A percentile compares a stretch with the other conserved stretches of the same genome.
These are phyloP conservation scores for Leccinum subtestaceum DNA, from an alignment of 768 basidiomycete genomes.

Conservation along the genomic window DNA sequence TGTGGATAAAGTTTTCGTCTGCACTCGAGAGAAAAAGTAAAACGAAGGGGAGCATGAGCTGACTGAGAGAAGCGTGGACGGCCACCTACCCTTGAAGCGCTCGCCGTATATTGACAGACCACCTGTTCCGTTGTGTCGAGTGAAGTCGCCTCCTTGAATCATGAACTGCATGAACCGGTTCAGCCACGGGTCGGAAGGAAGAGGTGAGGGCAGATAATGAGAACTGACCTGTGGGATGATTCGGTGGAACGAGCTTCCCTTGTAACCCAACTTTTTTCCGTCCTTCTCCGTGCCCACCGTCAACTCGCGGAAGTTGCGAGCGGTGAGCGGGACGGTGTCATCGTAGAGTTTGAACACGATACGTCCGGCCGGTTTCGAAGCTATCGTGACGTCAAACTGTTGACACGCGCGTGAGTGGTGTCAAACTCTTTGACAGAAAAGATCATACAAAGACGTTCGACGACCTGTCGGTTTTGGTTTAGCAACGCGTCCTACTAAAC, in stretches of 20 bases:
- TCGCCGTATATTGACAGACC: slow-evolving; percentile 86
- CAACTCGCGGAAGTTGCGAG: slow-evolving; percentile 79
- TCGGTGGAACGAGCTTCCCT: slow-evolving; percentile 66
- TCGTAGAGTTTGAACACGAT: slow-evolving; percentile 85
- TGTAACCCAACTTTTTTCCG: slow-evolving; percentile 69
- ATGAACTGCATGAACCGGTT: slow-evolving; percentile 51
- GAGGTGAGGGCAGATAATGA: not conserved
- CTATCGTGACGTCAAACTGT: slow-evolving; percentile 67
- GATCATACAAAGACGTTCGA: slow-evolving; percentile 32
- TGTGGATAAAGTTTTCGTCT: slow-evolving; percentile 72
- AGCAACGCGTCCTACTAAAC: not conserved
- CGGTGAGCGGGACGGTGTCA: slow-evolving; percentile 76
- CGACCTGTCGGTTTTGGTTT: slow-evolving; percentile 7
- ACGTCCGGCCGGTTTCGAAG: slow-evolving; percentile 57
- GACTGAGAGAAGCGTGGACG: no score
- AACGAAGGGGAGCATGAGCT: not conserved
- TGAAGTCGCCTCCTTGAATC: slow-evolving; percentile 89
- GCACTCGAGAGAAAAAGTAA: not conserved
- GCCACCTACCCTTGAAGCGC: slow-evolving; percentile 62
- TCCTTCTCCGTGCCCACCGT: slow-evolving; percentile 44
- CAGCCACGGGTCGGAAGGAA: not conserved
- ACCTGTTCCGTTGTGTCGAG: slow-evolving; percentile 69
- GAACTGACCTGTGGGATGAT: slow-evolving; percentile 59
- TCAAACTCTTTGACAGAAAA: not conserved
- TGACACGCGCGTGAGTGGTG: not conserved